A percentile compares a stretch with the other conserved stretches of the same genome.
Conservation (phyloP, 2,329 filamentous ascomycete species). For the Orbilia brochopaga region DNA sequence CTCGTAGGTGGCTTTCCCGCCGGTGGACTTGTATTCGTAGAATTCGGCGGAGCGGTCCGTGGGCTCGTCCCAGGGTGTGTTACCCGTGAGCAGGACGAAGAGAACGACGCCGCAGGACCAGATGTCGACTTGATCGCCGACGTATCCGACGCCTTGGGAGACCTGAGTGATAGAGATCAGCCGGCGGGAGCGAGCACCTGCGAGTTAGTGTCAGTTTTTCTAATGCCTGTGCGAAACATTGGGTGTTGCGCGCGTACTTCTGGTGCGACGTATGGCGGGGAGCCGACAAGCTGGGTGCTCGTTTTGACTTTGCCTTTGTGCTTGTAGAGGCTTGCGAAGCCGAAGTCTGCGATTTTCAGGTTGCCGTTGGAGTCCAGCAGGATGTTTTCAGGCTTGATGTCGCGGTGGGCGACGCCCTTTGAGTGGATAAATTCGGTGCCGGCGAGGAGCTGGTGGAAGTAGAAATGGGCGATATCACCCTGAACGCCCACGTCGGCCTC, state of each 20-base stretch:
- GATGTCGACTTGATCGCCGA: constrained; percentile 81
- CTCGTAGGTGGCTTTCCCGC: constrained; percentile 81
- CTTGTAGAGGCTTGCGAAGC: constrained; percentile 89
- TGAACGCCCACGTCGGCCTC: constrained; percentile 95
- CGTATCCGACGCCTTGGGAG: constrained; percentile 60
- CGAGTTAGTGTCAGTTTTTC: constrained; percentile 55
- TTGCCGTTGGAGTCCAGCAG: constrained; percentile 82
- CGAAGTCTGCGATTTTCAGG: constrained; percentile 95
- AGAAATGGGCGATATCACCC: constrained; percentile 92
- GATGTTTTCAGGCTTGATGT: constrained; percentile 94
- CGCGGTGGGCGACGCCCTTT: constrained; percentile 85
- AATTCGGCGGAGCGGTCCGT: constrained; percentile 87
- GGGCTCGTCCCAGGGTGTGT: constrained; percentile 97
- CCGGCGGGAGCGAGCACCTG: constrained; percentile 12
- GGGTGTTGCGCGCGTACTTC: constrained; percentile 66
- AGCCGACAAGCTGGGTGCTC: constrained; percentile 89
- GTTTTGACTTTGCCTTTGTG: constrained; percentile 82
- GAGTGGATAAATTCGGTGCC: constrained; percentile 95
- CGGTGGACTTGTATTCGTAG: constrained; percentile 79
- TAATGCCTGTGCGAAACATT: constrained; percentile 59
- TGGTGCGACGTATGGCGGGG: constrained; percentile 94
- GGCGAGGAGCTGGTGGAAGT: constrained; percentile 88
- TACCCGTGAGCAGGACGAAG: constrained; percentile 91
- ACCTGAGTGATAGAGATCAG: constrained; percentile 56
- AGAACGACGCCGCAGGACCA: constrained; percentile 99